Conservation (phyloP, 345 rosid genomes). For the Rhizophora apiculata region DNA sequence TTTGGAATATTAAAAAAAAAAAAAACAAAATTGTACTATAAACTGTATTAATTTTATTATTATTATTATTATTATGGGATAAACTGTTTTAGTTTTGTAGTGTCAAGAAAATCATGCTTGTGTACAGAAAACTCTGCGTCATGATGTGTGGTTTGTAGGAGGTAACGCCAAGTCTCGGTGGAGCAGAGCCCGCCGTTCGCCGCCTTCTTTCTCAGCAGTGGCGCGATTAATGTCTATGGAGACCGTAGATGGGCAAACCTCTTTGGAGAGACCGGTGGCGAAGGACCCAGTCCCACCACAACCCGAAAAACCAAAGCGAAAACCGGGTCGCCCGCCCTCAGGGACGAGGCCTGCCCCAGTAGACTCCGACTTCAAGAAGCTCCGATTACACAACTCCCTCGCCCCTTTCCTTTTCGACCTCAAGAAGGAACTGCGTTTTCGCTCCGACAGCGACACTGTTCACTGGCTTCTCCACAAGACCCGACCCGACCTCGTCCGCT, state of each 20-base stretch:
- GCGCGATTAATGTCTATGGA: not conserved
- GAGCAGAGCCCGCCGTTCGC: too few relatives aligned
- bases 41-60: too few relatives aligned
- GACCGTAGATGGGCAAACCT: not conserved
- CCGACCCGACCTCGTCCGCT: conserved; percentile 19
- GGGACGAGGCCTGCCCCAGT: not conserved
- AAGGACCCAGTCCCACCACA: not conserved
- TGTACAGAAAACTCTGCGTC: too few relatives aligned
- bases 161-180: too few relatives aligned
- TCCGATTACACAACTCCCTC: conserved; percentile 9
- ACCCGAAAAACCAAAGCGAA: not conserved
- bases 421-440: conserved; percentile 14
- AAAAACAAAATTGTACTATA: too few relatives aligned
- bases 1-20: too few relatives aligned
- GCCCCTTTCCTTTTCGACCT: conserved; percentile 11
- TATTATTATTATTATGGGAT: too few relatives aligned
- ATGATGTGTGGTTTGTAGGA: too few relatives aligned
- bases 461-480: conserved; percentile 20
- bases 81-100: too few relatives aligned
- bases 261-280: not conserved
- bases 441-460: not conserved
- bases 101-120: too few relatives aligned
- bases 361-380: not conserved
- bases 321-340: not conserved
- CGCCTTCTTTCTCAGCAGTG: too few relatives aligned